Evolutionary conservation across 768 basidiomycete genomes (phyloP), one percentile per base, ranked within the genome.

Genomic region (Naganishia kalamii): DNA sequence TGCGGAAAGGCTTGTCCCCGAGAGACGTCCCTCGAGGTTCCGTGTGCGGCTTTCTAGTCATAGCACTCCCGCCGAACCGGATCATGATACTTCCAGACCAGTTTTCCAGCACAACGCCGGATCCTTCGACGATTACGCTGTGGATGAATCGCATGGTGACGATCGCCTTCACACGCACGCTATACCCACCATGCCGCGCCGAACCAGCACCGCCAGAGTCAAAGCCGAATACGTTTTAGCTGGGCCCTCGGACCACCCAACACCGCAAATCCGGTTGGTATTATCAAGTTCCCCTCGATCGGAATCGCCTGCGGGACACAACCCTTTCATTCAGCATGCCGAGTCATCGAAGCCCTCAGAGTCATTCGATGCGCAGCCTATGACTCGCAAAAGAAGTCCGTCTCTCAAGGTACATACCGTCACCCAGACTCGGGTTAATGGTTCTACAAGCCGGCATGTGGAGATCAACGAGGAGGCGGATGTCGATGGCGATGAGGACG

Each of bases 201-300:
- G 54, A 23, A 57, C 54, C 10, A 57, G 70, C 44, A 43, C 70
- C 64, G 51, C 65, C 49, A 61, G 71, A 10, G 79, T 78, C 33
- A 77, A 75, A 54, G 80, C 80, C 27, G 79, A 79, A 54, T 81
- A 81, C 65, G 75, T 79, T 21, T 65, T 81, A 1, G 72, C 68
- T 17, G 80, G 80, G 2, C 68, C 73, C 41, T 70, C 76, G 2
- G 74, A 76, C 23, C 62, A 72, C 21, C 79, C 78, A 8, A 72
- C 74, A 27, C 80, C 80, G 0, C 75, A 79, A 54, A 70, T 80
- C 30, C 74, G 78, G 32, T 70, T 80, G 15, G 73, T 77, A 17
- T 48, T 78, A 6, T 69, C 72, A 3, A 63, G 66, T 17, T 70
- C 72, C 6, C 65, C 72, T 4, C 50, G 61, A 19, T 59, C 63